phyloP scores from a whole-genome alignment of 495 filamentous ascomycete genomes.

The Cetradonia linearis region DNA sequence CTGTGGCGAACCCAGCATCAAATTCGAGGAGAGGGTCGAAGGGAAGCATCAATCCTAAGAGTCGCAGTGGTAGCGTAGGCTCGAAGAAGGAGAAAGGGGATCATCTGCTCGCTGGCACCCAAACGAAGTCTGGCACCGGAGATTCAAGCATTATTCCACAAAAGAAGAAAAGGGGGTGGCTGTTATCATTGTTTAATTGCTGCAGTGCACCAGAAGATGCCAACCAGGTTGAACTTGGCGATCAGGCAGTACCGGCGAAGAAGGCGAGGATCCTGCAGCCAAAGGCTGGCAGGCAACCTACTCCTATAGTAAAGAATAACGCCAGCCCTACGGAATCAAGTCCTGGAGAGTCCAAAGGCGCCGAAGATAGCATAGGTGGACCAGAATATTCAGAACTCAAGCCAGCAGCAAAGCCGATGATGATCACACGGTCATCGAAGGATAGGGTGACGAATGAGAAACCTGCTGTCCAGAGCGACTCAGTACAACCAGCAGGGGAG shows the following conservation, averaged over 20 bases:
- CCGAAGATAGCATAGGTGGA: constrained; percentile 43
- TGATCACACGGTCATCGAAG: constrained; percentile 20
- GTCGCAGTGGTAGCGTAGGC: constrained; percentile 57
- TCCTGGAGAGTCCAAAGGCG: constrained; percentile 45
- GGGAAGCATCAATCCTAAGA: constrained; percentile 56
- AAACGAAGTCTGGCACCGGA: constrained; percentile 24
- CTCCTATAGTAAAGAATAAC: constrained; percentile 41
- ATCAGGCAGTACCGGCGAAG: constrained; percentile 53
- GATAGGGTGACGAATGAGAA: constrained; percentile 28
- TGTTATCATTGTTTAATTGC: constrained; percentile 70
- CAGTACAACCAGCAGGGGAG: constrained; percentile 11
- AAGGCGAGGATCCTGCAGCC: constrained; percentile 48
- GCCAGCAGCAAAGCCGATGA: constrained; percentile 31
- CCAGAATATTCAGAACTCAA: constrained; percentile 31
- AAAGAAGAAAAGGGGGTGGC: constrained; percentile 53
- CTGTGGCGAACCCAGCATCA: constrained; percentile 49
- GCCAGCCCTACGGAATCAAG: constrained; percentile 40
- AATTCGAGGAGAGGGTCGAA: constrained; percentile 53
- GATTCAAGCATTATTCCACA: constrained; percentile 32
- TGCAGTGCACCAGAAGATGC: constrained; percentile 59
- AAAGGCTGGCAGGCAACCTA: constrained; percentile 44
- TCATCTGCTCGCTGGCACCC: constrained; percentile 27
- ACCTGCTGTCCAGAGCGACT: constrained; percentile 1
- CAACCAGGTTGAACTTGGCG: constrained; percentile 51
- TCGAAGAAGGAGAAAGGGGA: constrained; percentile 38